Evolutionary conservation across 1,139 yeast genomes (phyloP).

Genomic region (Taphrina confusa): DNA sequence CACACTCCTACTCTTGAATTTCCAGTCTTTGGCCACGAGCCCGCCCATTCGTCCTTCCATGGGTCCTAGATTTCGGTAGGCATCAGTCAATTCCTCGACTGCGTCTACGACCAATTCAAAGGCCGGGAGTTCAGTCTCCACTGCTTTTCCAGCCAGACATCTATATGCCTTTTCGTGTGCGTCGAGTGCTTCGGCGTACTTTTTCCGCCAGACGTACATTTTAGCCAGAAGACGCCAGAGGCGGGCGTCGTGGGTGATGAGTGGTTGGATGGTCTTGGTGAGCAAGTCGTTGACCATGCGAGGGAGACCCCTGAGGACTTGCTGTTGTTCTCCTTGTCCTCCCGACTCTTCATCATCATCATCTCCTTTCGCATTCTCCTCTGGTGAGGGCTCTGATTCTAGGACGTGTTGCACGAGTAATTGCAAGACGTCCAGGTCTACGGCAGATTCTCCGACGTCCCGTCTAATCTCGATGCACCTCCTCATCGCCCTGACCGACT

Average conservation of each 20-base stretch:
- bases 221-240: constrained; percentile 82
- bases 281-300: constrained; percentile 49
- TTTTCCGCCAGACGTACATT: constrained; percentile 82
- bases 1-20: constrained; percentile 65
- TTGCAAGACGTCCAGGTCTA: constrained; percentile 77
- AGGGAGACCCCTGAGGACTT: constrained; percentile 43
- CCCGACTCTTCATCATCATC: constrained; percentile 41
- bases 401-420: constrained; percentile 68
- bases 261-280: constrained; percentile 55
- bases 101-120: constrained; percentile 80
- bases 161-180: constrained; percentile 86
- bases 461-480: constrained; percentile 61
- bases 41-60: constrained; percentile 81
- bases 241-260: constrained; percentile 69
- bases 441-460: constrained; percentile 61
- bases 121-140: constrained; percentile 60
- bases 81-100: constrained; percentile 69
- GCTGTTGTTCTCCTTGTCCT: constrained; percentile 19
- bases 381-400: constrained; percentile 54
- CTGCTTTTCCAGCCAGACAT: constrained; percentile 57
- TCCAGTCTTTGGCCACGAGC: constrained; percentile 88
- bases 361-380: constrained; percentile 45
- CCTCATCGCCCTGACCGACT: constrained; percentile 71
- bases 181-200: constrained; percentile 85
- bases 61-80: constrained; percentile 85